phyloP scores from a whole-genome alignment of 305 asterid species.

The Euphrasia arctica region DNA sequence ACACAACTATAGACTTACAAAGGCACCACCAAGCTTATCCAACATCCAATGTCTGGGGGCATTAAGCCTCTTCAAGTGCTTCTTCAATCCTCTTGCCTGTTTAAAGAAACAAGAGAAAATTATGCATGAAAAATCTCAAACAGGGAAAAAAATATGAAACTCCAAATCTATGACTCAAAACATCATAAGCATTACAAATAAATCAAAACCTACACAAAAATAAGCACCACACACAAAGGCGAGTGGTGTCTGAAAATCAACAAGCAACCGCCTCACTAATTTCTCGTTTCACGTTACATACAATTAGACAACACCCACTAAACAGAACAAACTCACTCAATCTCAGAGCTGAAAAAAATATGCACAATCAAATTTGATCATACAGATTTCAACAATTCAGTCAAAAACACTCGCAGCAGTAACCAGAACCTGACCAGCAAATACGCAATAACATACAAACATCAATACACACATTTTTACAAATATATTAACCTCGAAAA shows the following conservation, averaged over 20 bases:
- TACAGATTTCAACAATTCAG: not conserved
- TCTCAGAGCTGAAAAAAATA: not conserved
- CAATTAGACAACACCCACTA: not conserved
- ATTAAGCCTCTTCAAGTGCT: constrained; percentile 76
- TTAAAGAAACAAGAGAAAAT: not conserved
- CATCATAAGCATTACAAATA: not conserved
- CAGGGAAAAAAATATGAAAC: not conserved
- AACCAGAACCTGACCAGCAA: not conserved
- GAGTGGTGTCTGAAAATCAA: not conserved
- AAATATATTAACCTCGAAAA: not conserved
- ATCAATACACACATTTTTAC: not conserved
- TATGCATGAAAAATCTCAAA: not conserved
- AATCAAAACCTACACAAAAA: not conserved
- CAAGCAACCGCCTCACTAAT: not conserved
- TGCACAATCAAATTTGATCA: not conserved
- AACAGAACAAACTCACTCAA: not conserved
- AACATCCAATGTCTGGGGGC: constrained; percentile 81
- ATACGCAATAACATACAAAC: not conserved
- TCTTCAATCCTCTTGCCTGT: constrained; percentile 76
- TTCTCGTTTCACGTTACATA: not conserved
- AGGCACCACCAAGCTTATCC: constrained; percentile 75
- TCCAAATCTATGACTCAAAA: not conserved
- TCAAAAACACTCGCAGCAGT: not conserved
- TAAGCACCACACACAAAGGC: not conserved
- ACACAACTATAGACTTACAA: constrained; percentile 37